Evolutionary conservation across 176 grass and related monocot species (phyloP).

Genomic region (Neostapfia colusana): DNA sequence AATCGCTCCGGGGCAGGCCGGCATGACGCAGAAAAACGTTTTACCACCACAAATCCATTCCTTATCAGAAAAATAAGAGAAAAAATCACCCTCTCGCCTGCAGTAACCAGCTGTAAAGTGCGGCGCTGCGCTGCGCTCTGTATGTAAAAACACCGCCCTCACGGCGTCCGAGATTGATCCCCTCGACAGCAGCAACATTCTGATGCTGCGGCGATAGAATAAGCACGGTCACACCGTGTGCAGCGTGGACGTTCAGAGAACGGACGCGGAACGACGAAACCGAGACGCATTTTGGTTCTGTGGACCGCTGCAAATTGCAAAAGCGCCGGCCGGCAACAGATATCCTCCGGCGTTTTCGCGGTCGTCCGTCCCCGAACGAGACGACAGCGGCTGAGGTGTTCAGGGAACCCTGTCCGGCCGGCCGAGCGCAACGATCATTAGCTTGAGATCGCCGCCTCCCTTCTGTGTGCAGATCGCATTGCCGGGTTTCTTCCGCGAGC

Average conservation of each 20-base stretch:
- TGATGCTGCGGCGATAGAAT: background rate
- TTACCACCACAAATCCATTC: background rate
- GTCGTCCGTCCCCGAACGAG: background rate
- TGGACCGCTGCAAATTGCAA: background rate
- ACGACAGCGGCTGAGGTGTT: constrained; percentile 24
- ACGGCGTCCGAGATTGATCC: constrained; percentile 14
- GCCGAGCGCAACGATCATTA: background rate
- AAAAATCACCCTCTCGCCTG: background rate
- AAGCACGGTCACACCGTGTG: background rate
- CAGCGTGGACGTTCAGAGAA: background rate
- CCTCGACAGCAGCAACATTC: constrained; percentile 14
- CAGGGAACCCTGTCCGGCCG: background rate
- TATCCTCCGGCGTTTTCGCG: background rate
- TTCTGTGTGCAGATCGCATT: background rate
- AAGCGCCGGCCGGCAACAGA: background rate
- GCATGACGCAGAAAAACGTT: background rate
- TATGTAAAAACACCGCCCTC: background rate
- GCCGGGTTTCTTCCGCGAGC: background rate
- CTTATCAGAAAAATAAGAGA: background rate
- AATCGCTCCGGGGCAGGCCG: background rate
- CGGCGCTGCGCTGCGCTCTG: background rate
- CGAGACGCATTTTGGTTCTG: background rate
- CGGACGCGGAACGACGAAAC: too few relatives aligned
- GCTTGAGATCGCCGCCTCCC: background rate
- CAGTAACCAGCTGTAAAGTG: constrained; percentile 32